These are phyloP conservation scores for Leccinum rimulosum DNA, from an alignment of 768 basidiomycete species.

Conservation along the genomic window DNA sequence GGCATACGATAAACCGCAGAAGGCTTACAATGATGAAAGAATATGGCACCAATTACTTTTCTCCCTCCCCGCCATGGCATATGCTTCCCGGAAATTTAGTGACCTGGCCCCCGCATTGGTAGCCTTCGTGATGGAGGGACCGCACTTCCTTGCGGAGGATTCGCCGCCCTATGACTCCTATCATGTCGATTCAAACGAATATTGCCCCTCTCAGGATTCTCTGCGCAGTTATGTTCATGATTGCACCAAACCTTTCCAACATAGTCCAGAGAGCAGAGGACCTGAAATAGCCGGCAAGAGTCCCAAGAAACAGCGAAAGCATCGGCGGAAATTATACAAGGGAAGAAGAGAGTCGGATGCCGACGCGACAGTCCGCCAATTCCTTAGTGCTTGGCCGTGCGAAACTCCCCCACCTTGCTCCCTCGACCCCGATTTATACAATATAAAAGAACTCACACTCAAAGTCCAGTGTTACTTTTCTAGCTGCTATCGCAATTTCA, in stretches of 20 bases:
- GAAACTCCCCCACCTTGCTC: neutral
- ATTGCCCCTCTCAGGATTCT: neutral
- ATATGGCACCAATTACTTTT: conserved; percentile 29
- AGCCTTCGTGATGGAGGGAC: conserved; percentile 25
- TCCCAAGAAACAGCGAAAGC: neutral
- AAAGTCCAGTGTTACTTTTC: conserved; percentile 4
- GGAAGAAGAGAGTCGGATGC: conserved; percentile 5
- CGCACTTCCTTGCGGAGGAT: conserved; percentile 5
- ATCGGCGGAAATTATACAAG: conserved; percentile 5
- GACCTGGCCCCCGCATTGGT: conserved; percentile 29
- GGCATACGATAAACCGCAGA: conserved; percentile 27
- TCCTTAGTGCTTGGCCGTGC: neutral
- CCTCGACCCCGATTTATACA: neutral
- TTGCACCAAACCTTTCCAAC: neutral
- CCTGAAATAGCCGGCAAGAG: neutral
- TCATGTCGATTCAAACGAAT: conserved; percentile 7
- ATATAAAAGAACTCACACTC: conserved; percentile 1
- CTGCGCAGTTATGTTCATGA: neutral
- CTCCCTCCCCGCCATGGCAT: conserved; percentile 33
- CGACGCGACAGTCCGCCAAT: neutral
- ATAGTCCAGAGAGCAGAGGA: conserved; percentile 12
- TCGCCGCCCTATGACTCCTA: conserved; percentile 18
- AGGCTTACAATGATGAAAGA: neutral
- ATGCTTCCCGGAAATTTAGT: conserved; percentile 12
- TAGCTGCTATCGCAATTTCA: conserved; percentile 15